These are phyloP conservation scores for Stromatinia cepivora DNA, from an alignment of 2,329 filamentous ascomycete genomes.

Conservation along the genomic window DNA sequence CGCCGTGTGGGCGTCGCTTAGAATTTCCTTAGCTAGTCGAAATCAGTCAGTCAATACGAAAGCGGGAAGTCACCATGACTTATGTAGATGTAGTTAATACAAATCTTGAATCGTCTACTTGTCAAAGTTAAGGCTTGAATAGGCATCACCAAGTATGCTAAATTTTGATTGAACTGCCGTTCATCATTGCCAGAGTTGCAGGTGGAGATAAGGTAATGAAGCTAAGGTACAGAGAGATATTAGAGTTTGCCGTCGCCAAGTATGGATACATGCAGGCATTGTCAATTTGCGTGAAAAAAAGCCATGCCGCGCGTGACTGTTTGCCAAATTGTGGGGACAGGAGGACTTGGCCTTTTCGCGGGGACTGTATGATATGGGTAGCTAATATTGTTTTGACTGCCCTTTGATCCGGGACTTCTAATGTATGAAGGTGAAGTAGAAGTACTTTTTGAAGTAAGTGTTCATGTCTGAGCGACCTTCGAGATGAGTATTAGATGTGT, in stretches of 20 bases:
- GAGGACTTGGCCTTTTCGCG: background rate
- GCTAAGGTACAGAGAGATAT: background rate
- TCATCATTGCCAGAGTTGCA: background rate
- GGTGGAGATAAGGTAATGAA: background rate
- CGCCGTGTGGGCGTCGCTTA: background rate
- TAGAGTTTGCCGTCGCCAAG: background rate
- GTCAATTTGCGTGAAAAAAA: background rate
- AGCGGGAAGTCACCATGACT: background rate
- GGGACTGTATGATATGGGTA: background rate
- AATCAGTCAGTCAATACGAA: background rate
- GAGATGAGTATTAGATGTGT: too few species aligned
- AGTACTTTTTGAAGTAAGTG: background rate
- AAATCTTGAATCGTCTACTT: background rate
- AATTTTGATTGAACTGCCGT: background rate
- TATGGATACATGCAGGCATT: background rate
- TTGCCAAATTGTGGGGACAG: background rate
- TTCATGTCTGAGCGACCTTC: too few species aligned
- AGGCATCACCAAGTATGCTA: background rate
- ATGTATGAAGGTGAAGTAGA: too few species aligned
- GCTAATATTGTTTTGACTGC: background rate
- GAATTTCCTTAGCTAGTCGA: background rate
- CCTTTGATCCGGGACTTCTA: background rate
- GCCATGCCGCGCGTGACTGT: background rate
- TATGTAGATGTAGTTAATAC: background rate
- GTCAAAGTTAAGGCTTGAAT: background rate